phyloP scores from a whole-genome alignment of 2,329 filamentous ascomycete species.

The Colletotrichum acutatum region DNA sequence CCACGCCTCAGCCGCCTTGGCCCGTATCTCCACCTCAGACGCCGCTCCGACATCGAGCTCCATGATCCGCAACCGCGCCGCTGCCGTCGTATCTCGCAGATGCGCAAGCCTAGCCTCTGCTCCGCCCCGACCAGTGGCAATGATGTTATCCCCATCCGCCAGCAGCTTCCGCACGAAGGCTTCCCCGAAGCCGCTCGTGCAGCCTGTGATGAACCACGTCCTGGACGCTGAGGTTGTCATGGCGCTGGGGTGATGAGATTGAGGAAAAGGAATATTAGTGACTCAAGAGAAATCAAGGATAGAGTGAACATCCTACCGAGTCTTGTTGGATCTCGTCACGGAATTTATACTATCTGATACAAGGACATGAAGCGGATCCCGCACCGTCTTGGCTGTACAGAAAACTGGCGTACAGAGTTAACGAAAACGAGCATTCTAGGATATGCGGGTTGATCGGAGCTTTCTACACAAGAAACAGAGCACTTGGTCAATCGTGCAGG shows the following conservation, averaged over 20 bases:
- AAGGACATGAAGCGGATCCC: background rate
- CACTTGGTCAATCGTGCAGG: background rate
- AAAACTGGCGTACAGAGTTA: background rate
- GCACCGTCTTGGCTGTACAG: background rate
- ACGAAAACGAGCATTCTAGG: background rate
- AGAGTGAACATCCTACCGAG: too few relatives aligned
- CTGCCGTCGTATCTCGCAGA: slow-evolving; percentile 38
- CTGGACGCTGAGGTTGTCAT: background rate
- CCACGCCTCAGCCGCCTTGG: background rate
- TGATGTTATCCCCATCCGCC: slow-evolving; percentile 51
- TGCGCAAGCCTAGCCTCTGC: slow-evolving; percentile 46
- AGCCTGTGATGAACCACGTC: slow-evolving; percentile 54
- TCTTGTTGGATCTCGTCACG: too few relatives aligned
- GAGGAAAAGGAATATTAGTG: too few relatives aligned
- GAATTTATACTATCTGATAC: too few relatives aligned
- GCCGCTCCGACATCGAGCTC: slow-evolving; percentile 11
- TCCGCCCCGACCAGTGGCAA: slow-evolving; percentile 52
- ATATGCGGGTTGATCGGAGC: background rate
- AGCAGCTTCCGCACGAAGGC: slow-evolving; percentile 49
- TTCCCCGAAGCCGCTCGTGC: slow-evolving; percentile 55
- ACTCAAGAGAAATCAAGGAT: too few relatives aligned
- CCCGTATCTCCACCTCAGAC: background rate
- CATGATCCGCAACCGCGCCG: background rate
- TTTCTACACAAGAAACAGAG: background rate
- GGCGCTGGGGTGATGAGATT: too few relatives aligned